Base-by-base conservation (phyloP, 108 stramenopile genomes). In the Stephanodiscus minutulus region DNA sequence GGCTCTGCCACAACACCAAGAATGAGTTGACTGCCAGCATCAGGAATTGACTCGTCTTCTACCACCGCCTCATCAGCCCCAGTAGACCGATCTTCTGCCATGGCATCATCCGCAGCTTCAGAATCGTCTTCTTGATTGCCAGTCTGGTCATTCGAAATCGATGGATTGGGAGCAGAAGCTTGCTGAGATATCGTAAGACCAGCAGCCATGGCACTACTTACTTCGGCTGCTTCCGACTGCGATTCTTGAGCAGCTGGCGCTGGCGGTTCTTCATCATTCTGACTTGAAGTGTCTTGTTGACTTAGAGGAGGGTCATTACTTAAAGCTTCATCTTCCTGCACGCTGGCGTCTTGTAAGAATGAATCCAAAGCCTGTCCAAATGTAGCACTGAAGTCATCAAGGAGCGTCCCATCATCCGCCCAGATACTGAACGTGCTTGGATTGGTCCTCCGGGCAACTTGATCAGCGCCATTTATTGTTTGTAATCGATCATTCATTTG, bases 321-420 rank as follows among this genome's bases (percentile, higher is more conserved):
- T n/a, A 43, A 43, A 20, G 41, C 54, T 31, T 72, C 37, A 41
- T 55, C 39, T 50, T 41, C 43, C 61, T 37, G 52, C 21, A 15
- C 53, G 8, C 24, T 54, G 3, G 52, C 39, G 41, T 44, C 63
- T 50, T 33, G 73, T 18, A 57, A 55, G 53, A 80, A 69, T 9
- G 67, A 50, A 36, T 74, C 63, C 68, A 92, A 68, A 10, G 87
- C 89, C 25, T 70, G 72, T 13, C 86, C 88, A 57, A 94, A 88
- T 10, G 88, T 77, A 9, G 64, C 57, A 48, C 82, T 83, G 49
- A 94, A 90, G 46, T 87, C 79, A 65, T 92, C 93, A 64, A 87
- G 80, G 39, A 87, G 79, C 37, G 83, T 66, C 6, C 91, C 92
- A 78, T 96, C 89, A 58, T 93, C 89, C 12, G 87, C 82, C 92